A percentile compares a stretch with the other conserved stretches of the same genome.
Conservation (phyloP, 176 grass and related monocot genomes). For the Paspalum notatum region DNA sequence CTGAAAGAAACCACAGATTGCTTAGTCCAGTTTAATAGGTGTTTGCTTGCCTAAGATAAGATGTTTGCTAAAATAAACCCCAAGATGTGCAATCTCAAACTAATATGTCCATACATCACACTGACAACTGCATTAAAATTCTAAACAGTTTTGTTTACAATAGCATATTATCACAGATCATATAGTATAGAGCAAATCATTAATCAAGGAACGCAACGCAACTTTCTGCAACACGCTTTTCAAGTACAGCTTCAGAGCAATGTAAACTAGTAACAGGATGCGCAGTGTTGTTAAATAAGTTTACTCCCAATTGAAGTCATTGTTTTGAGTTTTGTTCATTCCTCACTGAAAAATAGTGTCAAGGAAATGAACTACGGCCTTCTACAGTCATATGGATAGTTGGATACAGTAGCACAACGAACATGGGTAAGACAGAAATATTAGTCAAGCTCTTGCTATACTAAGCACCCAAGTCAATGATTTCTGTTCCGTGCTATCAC, state of each 20-base stretch:
- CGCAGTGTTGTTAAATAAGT: background rate
- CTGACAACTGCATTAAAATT: background rate
- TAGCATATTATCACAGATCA: background rate
- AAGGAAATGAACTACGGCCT: background rate
- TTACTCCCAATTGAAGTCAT: background rate
- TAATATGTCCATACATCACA: background rate
- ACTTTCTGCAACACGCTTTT: background rate
- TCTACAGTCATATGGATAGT: conserved; percentile 5
- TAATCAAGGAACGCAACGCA: background rate
- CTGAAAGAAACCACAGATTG: conserved; percentile 35
- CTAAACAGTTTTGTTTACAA: background rate
- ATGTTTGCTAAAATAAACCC: background rate
- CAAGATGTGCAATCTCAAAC: conserved; percentile 5
- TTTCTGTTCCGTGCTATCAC: conserved; percentile 22
- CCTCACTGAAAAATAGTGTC: conserved; percentile 6
- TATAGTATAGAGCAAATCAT: background rate
- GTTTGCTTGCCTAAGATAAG: background rate
- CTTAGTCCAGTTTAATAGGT: conserved; percentile 4
- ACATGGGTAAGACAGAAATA: background rate
- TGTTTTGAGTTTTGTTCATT: background rate
- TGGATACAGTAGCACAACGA: background rate
- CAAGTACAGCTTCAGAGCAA: background rate
- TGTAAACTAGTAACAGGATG: conserved; percentile 34
- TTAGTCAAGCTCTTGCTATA: conserved; percentile 17
- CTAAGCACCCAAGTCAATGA: background rate